Base-by-base conservation (phyloP, 345 rosid species). In the Brassica rapa region DNA sequence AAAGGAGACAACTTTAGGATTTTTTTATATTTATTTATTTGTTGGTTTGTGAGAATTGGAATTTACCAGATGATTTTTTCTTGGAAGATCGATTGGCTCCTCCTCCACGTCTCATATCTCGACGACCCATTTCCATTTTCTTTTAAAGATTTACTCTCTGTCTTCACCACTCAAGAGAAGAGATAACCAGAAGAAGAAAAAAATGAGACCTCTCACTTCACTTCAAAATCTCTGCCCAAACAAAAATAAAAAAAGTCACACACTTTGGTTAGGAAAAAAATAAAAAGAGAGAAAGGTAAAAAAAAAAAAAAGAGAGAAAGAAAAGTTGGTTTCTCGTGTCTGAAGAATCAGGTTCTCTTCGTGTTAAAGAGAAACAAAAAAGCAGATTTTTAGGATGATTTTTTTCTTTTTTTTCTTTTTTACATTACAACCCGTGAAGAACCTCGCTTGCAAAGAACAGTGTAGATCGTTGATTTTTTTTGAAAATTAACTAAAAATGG, bases 271-370 rank as follows among this genome's bases (percentile, higher is more conserved):
- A 69, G 69, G 24, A 4, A 66, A 25, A 4, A 24, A 4, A 15
- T 6, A 0, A 9, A 33, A 64, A 62, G 60, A 73, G 74, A 68
- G 72, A 30, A 78, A 72, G 67, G 81, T 78, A 60, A 3, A 63
- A 56, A 63, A 62, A 56, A 63, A 62, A 37, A 37, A 76, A 68
- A 56, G 43, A 73, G 64, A 73, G 66, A 41, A 72, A 49, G 51
- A 41, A 78, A 72, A 72, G 81, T 71, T 46, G 81, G 85, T 80
- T 89, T 78, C 89, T 88, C 90, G 90, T 81, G 89, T 82, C 85
- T 63, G 82, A 87, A 90, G 95, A 92, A 92, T 90, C 97, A 81
- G 93, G 90, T 88, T 86, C 94, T 86, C 94, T 87, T 85, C 90
- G 83, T 84, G 87, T 85, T 75, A 81, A 55, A 6, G 12, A 51